Evolutionary conservation across 208 protist species (phyloP).

Genomic region (Acanthamoeba lugdunensis): DNA sequence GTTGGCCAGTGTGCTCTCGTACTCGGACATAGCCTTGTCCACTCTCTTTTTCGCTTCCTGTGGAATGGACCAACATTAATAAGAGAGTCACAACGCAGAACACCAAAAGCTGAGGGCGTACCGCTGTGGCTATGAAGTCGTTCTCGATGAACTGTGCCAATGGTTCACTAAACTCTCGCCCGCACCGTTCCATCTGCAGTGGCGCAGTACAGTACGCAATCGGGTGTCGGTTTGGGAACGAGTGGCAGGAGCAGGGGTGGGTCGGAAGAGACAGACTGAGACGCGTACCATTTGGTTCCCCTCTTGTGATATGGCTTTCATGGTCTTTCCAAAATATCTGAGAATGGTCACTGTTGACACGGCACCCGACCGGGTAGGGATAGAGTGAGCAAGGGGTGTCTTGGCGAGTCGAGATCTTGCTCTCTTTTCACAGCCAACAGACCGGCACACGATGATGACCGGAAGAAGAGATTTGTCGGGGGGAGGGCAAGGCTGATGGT

Average conservation of each 20-base stretch:
- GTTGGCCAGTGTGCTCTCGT: constrained; percentile 43
- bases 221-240: background rate
- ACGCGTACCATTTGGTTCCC: constrained; percentile 9
- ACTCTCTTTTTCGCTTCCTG: constrained; percentile 67
- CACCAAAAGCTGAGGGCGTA: background rate
- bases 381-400: background rate
- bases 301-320: constrained; percentile 63
- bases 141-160: constrained; percentile 57
- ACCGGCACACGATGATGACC: background rate
- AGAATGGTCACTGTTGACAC: constrained; percentile 15
- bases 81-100: background rate
- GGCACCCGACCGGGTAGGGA: background rate
- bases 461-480: background rate
- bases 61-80: background rate
- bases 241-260: background rate
- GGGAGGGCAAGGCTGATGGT: too few relatives aligned
- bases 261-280: background rate
- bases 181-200: constrained; percentile 4
- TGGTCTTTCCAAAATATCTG: constrained; percentile 53
- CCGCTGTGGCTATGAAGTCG: constrained; percentile 59
- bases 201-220: background rate
- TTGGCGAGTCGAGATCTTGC: too few relatives aligned
- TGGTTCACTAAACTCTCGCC: constrained; percentile 18
- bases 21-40: constrained; percentile 28
- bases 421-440: background rate